These are phyloP conservation scores for Populus trichocarpa DNA, from an alignment of 441 rosid genomes.

Conservation along the genomic window DNA sequence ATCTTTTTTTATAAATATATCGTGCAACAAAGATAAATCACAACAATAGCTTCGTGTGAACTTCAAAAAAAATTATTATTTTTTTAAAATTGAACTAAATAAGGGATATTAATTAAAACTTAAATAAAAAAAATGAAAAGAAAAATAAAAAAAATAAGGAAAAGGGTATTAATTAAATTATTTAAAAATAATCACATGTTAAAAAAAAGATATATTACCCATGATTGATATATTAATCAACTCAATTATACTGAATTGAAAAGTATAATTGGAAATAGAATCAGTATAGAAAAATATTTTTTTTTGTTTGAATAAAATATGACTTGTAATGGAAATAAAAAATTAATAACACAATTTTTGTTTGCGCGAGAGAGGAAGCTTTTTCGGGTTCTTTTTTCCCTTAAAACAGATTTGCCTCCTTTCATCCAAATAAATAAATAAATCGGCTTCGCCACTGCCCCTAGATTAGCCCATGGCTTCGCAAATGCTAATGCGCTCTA, in stretches of 20 bases:
- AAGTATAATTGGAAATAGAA: neutral
- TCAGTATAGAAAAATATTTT: too few relatives aligned
- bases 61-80: too few relatives aligned
- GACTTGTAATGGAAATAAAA: neutral
- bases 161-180: neutral
- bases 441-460: neutral
- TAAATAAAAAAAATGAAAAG: neutral
- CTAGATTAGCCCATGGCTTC: neutral
- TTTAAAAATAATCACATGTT: too few relatives aligned
- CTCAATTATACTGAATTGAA: neutral
- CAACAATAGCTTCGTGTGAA: neutral
- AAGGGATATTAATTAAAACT: neutral
- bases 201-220: neutral
- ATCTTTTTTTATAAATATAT: too few relatives aligned
- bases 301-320: neutral
- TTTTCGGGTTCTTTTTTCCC: neutral
- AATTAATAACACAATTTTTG: neutral
- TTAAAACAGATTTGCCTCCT: neutral
- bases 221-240: neutral
- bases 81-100: too few relatives aligned
- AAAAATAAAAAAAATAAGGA: neutral
- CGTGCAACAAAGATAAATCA: too few relatives aligned
- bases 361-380: neutral
- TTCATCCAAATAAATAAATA: neutral
- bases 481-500: neutral